Percentiles rank a stretch among this genome's conserved stretches.
phyloP scores from a whole-genome alignment of 805 yeast species.

The Kregervanrija pseudodelftensis region DNA sequence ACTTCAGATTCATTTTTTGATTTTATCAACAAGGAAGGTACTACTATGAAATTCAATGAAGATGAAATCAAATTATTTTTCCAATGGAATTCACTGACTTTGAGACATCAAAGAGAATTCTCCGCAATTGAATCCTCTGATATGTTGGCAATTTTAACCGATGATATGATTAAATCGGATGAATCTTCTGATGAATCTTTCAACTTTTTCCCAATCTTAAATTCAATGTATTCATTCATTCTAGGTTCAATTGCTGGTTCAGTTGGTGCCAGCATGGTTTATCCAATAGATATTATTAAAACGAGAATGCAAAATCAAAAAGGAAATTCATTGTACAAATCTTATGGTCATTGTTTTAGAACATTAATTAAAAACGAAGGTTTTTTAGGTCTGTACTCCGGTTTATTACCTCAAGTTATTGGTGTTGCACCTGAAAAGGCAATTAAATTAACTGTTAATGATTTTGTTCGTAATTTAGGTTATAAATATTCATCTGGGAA shows the following conservation, averaged over 20 bases:
- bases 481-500: conserved; percentile 33
- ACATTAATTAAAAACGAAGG: conserved; percentile 79
- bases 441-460: conserved; percentile 90
- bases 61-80: conserved; percentile 28
- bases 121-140: conserved; percentile 25
- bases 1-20: conserved; percentile 19
- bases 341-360: conserved; percentile 78
- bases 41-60: conserved; percentile 13
- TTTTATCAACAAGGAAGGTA: conserved; percentile 15
- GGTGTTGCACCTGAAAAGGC: conserved; percentile 99
- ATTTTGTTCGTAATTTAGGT: conserved; percentile 69
- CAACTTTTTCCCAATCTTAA: conserved; percentile 59
- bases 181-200: conserved; percentile 38
- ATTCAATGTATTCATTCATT: conserved; percentile 78
- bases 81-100: conserved; percentile 28
- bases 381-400: conserved; percentile 78
- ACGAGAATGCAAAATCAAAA: conserved; percentile 97
- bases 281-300: conserved; percentile 93
- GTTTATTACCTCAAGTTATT: conserved; percentile 85
- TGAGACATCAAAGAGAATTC: conserved; percentile 18
- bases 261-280: conserved; percentile 95
- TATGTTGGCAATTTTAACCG: conserved; percentile 38
- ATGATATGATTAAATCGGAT: conserved; percentile 41
- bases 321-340: conserved; percentile 59
- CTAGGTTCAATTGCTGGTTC: conserved; percentile 96